These are phyloP conservation scores for Heritiera fomes DNA, from an alignment of 345 rosid genomes.

Conservation along the genomic window DNA sequence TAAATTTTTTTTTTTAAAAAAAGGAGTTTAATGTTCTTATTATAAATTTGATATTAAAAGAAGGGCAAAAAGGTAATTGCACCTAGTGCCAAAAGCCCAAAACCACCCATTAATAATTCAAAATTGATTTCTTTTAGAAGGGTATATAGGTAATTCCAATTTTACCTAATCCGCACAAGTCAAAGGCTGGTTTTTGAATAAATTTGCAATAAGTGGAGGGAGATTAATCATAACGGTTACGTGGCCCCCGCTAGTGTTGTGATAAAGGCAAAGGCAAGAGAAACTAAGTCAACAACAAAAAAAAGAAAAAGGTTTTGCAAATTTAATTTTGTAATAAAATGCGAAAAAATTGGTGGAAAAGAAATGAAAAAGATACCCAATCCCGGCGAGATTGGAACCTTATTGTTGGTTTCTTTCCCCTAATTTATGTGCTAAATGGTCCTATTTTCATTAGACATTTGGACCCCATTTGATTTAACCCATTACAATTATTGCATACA, in stretches of 20 bases:
- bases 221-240: slow-evolving; percentile 47
- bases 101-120: background rate
- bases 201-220: slow-evolving; percentile 20
- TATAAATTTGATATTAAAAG: background rate
- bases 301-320: background rate
- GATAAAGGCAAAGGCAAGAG: slow-evolving; percentile 12
- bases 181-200: background rate
- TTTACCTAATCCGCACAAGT: background rate
- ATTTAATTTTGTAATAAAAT: background rate
- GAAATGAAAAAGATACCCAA: slow-evolving; percentile 1
- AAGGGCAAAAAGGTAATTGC: background rate
- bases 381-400: background rate
- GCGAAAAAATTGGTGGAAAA: background rate
- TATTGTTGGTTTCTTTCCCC: background rate
- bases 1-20: too few species aligned
- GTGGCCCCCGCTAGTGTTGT: slow-evolving; percentile 37
- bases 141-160: background rate
- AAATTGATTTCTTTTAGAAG: background rate
- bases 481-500: background rate
- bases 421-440: slow-evolving; percentile 4
- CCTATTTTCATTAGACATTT: background rate
- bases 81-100: background rate
- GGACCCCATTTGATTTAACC: background rate
- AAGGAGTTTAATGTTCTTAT: background rate
- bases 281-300: slow-evolving; percentile 22